A percentile compares a stretch with the other conserved stretches of the same genome.
phyloP scores from a whole-genome alignment of 2,329 filamentous ascomycete genomes.

The Westerdykella aurantiaca region DNA sequence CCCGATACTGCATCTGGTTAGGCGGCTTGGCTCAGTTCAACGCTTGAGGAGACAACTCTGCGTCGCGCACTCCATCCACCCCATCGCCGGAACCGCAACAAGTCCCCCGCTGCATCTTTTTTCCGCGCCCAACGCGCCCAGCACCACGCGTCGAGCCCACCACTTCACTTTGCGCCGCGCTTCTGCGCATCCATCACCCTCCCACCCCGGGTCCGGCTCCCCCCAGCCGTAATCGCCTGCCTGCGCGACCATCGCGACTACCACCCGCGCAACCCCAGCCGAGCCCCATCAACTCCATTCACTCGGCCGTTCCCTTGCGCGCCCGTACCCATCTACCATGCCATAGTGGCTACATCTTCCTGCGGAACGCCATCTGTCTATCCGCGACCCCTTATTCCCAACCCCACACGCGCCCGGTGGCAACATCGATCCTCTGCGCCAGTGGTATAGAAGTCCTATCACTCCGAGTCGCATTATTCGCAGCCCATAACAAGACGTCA shows the following conservation, averaged over 20 bases:
- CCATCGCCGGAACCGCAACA: slow-evolving; percentile 26
- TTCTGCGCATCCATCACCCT: slow-evolving; percentile 18
- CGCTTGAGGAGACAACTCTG: too few relatives aligned
- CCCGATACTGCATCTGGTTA: too few relatives aligned
- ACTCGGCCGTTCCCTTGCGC: slow-evolving; percentile 18
- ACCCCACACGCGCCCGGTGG: slow-evolving; percentile 11
- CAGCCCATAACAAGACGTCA: slow-evolving; percentile 1
- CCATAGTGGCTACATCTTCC: slow-evolving; percentile 23
- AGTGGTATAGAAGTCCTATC: neutral
- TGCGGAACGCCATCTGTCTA: slow-evolving; percentile 14
- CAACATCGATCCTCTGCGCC: slow-evolving; percentile 11
- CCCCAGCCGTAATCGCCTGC: slow-evolving; percentile 20
- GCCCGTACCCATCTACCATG: slow-evolving; percentile 32
- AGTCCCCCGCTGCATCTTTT: slow-evolving; percentile 29
- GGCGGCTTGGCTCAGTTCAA: too few relatives aligned
- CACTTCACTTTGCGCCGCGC: slow-evolving; percentile 19
- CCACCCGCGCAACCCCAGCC: slow-evolving; percentile 25
- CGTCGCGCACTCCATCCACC: slow-evolving; percentile 11
- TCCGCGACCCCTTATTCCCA: slow-evolving; percentile 9
- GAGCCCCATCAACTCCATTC: slow-evolving; percentile 28
- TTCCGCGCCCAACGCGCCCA: slow-evolving; percentile 32
- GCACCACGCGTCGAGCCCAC: slow-evolving; percentile 29
- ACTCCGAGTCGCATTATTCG: neutral
- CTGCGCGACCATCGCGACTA: slow-evolving; percentile 24
- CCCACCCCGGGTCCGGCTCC: slow-evolving; percentile 24